These are phyloP conservation scores for Brassica hybrid DNA, from an alignment of 441 rosid genomes.

Conservation along the genomic window DNA sequence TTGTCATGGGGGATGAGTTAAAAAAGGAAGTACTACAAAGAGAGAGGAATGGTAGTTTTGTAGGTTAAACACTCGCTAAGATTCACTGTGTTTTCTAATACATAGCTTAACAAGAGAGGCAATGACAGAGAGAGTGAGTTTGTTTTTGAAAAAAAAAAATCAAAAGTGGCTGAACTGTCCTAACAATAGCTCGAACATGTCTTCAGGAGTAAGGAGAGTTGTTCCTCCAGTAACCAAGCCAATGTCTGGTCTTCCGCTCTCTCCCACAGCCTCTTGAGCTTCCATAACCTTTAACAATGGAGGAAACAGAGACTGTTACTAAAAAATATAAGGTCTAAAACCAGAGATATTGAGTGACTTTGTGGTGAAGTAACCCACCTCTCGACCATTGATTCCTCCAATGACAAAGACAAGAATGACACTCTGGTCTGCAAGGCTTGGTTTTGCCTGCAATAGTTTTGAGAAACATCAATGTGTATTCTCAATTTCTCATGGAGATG, in stretches of 20 bases:
- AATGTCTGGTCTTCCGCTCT: slow-evolving; percentile 82
- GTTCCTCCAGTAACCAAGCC: slow-evolving; percentile 87
- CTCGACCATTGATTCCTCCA: slow-evolving; percentile 90
- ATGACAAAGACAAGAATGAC: slow-evolving; percentile 79
- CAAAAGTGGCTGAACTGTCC: slow-evolving; percentile 68
- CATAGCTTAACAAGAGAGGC: slow-evolving; percentile 10
- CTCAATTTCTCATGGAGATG: background rate
- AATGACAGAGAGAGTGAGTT: slow-evolving; percentile 9
- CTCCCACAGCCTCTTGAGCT: slow-evolving; percentile 81
- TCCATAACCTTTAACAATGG: slow-evolving; percentile 63
- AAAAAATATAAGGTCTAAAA: slow-evolving; percentile 6
- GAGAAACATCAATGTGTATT: slow-evolving; percentile 15
- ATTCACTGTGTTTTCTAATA: too few species aligned
- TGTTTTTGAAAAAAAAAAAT: slow-evolving; percentile 21
- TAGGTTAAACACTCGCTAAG: background rate
- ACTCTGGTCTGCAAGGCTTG: slow-evolving; percentile 83
- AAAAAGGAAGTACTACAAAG: too few species aligned
- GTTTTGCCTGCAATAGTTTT: slow-evolving; percentile 69
- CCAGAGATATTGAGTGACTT: background rate
- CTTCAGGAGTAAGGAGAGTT: slow-evolving; percentile 78
- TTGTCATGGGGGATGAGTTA: too few species aligned
- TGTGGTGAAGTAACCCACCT: slow-evolving; percentile 53
- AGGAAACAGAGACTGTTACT: background rate
- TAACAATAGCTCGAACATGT: slow-evolving; percentile 79
- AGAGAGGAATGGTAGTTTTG: background rate